Conservation (phyloP, 352 stramenopile genomes). For the Phytopythium ostracodes region DNA sequence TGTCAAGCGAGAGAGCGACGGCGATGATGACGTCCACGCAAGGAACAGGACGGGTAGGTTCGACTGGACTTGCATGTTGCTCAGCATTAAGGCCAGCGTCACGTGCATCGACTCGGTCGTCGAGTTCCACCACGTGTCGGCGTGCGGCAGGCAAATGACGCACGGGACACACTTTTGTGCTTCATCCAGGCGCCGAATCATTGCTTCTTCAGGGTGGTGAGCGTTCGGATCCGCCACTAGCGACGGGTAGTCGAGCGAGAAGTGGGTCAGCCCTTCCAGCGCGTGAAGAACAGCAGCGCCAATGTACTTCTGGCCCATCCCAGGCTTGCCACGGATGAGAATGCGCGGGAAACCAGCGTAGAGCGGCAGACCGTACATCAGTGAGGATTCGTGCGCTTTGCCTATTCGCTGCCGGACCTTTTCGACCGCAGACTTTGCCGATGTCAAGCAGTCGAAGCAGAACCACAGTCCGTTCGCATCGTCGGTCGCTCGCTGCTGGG, state of each 20-base stretch:
- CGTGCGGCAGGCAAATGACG: conserved; percentile 74
- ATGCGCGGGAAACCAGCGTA: conserved; percentile 66
- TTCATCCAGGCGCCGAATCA: conserved; percentile 66
- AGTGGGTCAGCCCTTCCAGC: conserved; percentile 71
- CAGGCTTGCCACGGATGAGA: conserved; percentile 48
- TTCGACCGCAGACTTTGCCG: conserved; percentile 20
- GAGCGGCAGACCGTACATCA: conserved; percentile 31
- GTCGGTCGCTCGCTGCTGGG: neutral
- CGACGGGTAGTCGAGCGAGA: conserved; percentile 79
- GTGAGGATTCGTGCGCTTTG: conserved; percentile 20
- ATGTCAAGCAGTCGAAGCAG: conserved; percentile 44
- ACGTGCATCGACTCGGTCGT: conserved; percentile 69
- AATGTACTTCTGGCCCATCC: conserved; percentile 76
- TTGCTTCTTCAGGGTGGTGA: conserved; percentile 66
- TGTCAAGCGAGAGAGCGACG: conserved; percentile 6
- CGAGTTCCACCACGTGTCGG: conserved; percentile 75
- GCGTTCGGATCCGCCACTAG: conserved; percentile 67
- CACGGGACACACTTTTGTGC: conserved; percentile 75
- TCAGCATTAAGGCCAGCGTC: conserved; percentile 79
- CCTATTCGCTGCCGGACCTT: conserved; percentile 17
- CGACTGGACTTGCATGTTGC: conserved; percentile 58
- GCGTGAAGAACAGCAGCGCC: conserved; percentile 60
- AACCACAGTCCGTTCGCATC: conserved; percentile 35
- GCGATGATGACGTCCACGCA: conserved; percentile 53
- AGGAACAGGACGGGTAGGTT: conserved; percentile 78